Conservation (phyloP, 345 rosid genomes). For the Physaria fendleri region DNA sequence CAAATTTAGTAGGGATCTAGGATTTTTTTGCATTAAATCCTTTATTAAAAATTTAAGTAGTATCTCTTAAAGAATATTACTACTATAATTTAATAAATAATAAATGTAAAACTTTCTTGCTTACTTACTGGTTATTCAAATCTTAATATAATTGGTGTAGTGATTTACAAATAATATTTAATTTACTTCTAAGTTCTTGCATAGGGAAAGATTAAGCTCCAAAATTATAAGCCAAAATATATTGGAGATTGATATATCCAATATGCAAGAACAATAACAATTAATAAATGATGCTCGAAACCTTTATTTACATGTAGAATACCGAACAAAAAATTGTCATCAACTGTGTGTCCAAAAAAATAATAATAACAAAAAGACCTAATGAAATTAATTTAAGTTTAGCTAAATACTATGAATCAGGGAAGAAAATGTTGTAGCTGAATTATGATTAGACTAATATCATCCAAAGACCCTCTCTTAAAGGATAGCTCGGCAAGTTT, state of each 20-base stretch:
- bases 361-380: no score
- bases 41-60: no score
- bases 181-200: no score
- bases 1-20: no score
- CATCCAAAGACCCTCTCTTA: constrained; percentile 71
- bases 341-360: no score
- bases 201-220: no score
- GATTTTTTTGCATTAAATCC: no score
- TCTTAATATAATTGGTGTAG: no score
- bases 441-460: constrained; percentile 66
- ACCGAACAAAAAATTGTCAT: constrained; percentile 14
- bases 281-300: background rate
- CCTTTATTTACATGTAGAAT: constrained; percentile 8
- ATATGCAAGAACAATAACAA: background rate
- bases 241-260: background rate
- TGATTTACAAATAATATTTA: no score
- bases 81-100: no score
- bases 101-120: background rate
- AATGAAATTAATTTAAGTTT: constrained; percentile 7
- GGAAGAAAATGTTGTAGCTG: constrained; percentile 37
- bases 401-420: constrained; percentile 8
- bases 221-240: background rate
- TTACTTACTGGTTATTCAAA: background rate
- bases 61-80: background rate
- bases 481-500: constrained; percentile 69